Percentiles rank a stretch among this genome's conserved stretches.
Conservation (phyloP, 768 basidiomycete species). For the Tricholoma terreum region DNA sequence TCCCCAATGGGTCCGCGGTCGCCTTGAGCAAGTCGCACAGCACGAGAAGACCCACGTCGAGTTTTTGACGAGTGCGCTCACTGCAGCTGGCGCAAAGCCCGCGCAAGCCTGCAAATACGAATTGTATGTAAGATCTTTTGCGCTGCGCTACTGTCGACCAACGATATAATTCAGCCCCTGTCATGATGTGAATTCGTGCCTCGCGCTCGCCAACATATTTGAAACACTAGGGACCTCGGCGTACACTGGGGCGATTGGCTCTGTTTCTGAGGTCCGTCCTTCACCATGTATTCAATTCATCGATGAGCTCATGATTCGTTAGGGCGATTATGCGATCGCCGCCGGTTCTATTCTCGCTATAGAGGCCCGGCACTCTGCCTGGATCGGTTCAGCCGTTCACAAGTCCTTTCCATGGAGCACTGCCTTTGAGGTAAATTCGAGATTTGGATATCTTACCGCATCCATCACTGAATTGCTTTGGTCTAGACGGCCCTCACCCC, state of each 20-base stretch:
- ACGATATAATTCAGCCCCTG: conserved; percentile 33
- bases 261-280: neutral
- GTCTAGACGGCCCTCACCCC: conserved; percentile 37
- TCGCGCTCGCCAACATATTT: conserved; percentile 46
- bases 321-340: conserved; percentile 44
- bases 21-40: conserved; percentile 45
- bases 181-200: conserved; percentile 45
- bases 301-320: neutral
- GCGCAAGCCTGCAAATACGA: conserved; percentile 54
- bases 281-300: neutral
- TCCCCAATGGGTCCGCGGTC: conserved; percentile 42
- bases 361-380: conserved; percentile 61
- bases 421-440: conserved; percentile 47
- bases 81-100: conserved; percentile 34
- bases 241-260: conserved; percentile 54
- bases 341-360: conserved; percentile 58
- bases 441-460: too few relatives aligned
- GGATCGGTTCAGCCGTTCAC: conserved; percentile 51
- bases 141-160: conserved; percentile 3
- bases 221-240: conserved; percentile 57
- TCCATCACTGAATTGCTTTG: neutral
- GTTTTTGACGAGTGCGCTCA: conserved; percentile 47
- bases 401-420: conserved; percentile 55
- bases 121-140: conserved; percentile 40
- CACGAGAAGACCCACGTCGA: conserved; percentile 52